Evolutionary conservation across 2,329 filamentous ascomycete genomes (phyloP).

Genomic region (Aspergillus caelatus): DNA sequence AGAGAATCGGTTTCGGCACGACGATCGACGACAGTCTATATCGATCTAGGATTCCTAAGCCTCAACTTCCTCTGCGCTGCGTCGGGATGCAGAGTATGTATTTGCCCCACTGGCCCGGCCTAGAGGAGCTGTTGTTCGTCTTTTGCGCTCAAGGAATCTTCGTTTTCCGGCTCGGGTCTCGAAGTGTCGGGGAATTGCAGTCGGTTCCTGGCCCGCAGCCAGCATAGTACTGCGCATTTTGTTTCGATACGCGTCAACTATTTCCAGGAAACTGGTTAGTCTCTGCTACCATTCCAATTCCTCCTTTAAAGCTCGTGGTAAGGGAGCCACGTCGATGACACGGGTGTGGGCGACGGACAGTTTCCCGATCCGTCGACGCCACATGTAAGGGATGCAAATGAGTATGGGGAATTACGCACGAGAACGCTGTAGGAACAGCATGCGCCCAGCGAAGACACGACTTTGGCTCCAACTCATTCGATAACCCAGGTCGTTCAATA

Average conservation of each 20-base stretch:
- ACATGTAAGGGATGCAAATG: slow-evolving; percentile 14
- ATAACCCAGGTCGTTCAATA: slow-evolving; percentile 89
- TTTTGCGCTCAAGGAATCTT: slow-evolving; percentile 61
- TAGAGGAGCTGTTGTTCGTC: slow-evolving; percentile 19
- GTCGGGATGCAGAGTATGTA: slow-evolving; percentile 31
- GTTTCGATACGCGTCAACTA: slow-evolving; percentile 92
- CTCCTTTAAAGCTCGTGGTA: slow-evolving; percentile 8
- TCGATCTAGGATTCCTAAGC: slow-evolving; percentile 14
- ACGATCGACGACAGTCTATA: neutral
- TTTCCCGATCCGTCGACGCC: slow-evolving; percentile 7
- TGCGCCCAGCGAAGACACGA: slow-evolving; percentile 82
- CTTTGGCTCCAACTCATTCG: slow-evolving; percentile 97
- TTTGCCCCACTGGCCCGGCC: slow-evolving; percentile 22
- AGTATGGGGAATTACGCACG: slow-evolving; percentile 62
- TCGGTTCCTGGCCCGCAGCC: slow-evolving; percentile 73
- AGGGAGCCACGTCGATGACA: slow-evolving; percentile 4
- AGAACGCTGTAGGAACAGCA: slow-evolving; percentile 86
- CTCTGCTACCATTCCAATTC: slow-evolving; percentile 9
- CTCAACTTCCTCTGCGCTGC: slow-evolving; percentile 43
- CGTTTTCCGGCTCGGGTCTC: slow-evolving; percentile 87
- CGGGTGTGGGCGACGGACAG: neutral
- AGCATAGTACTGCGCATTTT: slow-evolving; percentile 86
- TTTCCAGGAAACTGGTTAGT: slow-evolving; percentile 13
- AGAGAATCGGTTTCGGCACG: neutral
- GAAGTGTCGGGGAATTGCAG: slow-evolving; percentile 77